These are phyloP conservation scores for Xylaria flabelliformis DNA, from an alignment of 495 filamentous ascomycete species.

Conservation along the genomic window DNA sequence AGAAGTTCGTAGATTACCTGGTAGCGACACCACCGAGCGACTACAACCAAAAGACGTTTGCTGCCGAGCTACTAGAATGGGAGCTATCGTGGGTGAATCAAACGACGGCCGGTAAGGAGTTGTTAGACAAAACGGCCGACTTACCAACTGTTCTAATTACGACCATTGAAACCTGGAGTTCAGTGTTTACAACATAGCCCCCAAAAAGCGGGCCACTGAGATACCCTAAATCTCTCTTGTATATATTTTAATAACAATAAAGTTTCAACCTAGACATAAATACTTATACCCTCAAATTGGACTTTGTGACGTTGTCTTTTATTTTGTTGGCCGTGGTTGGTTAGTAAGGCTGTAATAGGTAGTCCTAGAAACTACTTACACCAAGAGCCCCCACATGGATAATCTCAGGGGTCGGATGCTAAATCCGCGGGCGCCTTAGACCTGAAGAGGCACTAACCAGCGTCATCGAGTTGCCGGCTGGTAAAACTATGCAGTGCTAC, in stretches of 20 bases:
- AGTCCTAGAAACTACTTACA: no score
- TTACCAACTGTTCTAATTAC: not conserved
- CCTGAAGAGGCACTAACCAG: slow-evolving; percentile 4
- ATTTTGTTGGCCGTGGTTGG: not conserved
- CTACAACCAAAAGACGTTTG: slow-evolving; percentile 47
- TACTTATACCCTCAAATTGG: not conserved
- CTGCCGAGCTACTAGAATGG: slow-evolving; percentile 41
- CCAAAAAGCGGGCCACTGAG: no score
- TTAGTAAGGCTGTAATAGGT: no score
- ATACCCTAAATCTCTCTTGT: not conserved
- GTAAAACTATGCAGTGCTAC: not conserved
- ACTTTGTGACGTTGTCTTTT: not conserved
- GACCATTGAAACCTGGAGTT: not conserved
- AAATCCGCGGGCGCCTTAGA: not conserved
- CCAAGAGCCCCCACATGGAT: not conserved
- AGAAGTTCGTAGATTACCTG: slow-evolving; percentile 55
- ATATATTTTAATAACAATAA: not conserved
- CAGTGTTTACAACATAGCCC: slow-evolving; percentile 8
- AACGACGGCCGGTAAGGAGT: slow-evolving; percentile 34
- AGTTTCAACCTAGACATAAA: not conserved
- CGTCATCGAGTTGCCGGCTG: not conserved
- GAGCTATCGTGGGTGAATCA: slow-evolving; percentile 51
- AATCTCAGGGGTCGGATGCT: not conserved
- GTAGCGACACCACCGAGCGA: slow-evolving; percentile 35
- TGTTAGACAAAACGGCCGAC: slow-evolving; percentile 20